phyloP scores from a whole-genome alignment of 2,329 filamentous ascomycete species.

The Aspergillus glaucus region DNA sequence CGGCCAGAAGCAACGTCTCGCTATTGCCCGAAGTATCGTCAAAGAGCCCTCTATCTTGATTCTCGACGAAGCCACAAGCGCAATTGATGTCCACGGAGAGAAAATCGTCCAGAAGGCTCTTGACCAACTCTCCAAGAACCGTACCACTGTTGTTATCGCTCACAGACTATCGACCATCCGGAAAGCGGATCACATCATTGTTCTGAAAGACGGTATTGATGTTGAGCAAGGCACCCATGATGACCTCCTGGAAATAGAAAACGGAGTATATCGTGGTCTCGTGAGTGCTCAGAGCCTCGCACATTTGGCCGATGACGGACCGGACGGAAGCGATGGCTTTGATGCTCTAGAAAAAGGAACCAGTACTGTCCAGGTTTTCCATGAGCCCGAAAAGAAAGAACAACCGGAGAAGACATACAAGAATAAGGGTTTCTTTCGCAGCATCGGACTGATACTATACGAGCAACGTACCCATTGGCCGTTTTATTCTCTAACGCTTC shows the following conservation, averaged over 20 bases:
- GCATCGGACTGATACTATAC: constrained; percentile 22
- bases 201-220: constrained; percentile 64
- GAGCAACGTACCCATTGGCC: constrained; percentile 27
- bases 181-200: constrained; percentile 72
- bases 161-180: constrained; percentile 67
- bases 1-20: constrained; percentile 78
- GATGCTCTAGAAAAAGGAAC: constrained; percentile 3
- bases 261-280: constrained; percentile 60
- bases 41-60: constrained; percentile 61
- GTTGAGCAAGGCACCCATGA: constrained; percentile 72
- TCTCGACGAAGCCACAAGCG: constrained; percentile 70
- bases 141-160: constrained; percentile 73
- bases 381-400: background rate
- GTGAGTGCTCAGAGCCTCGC: constrained; percentile 45
- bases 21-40: constrained; percentile 66
- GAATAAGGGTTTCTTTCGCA: constrained; percentile 13
- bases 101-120: constrained; percentile 51
- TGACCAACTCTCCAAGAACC: constrained; percentile 49
- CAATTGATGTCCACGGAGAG: constrained; percentile 53
- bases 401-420: background rate
- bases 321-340: constrained; percentile 1
- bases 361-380: background rate
- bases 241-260: constrained; percentile 55
- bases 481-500: constrained; percentile 20
- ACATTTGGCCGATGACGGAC: constrained; percentile 6